Percentiles rank a stretch among this genome's conserved stretches.
Conservation (phyloP, 208 protist species). For the Angomonas ambiguus region DNA sequence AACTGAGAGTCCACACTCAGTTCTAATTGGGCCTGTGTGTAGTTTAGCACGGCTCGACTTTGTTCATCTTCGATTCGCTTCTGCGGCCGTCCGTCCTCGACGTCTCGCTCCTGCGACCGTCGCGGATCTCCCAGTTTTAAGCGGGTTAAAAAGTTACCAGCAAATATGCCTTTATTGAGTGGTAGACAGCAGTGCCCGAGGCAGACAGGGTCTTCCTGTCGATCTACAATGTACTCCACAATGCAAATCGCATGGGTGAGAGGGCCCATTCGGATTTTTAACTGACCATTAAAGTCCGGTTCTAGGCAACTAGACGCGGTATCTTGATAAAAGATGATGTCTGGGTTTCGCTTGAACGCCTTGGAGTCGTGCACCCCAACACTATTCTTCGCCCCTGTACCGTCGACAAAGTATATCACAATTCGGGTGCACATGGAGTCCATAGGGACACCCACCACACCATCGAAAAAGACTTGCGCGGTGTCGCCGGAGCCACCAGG, state of each 20-base stretch:
- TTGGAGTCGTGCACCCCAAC: constrained; percentile 30
- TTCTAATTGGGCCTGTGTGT: constrained; percentile 45
- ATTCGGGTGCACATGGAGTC: constrained; percentile 44
- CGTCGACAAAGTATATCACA: constrained; percentile 53
- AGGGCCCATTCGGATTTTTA: constrained; percentile 13
- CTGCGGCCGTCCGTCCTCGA: constrained; percentile 29
- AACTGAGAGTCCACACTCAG: constrained; percentile 51
- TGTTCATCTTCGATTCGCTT: constrained; percentile 44
- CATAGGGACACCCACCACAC: constrained; percentile 48
- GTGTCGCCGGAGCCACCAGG: constrained; percentile 21
- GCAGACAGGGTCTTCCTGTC: constrained; percentile 22
- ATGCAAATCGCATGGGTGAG: constrained; percentile 46
- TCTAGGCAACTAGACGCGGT: constrained; percentile 29
- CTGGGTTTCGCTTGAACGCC: constrained; percentile 49
- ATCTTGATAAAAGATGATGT: constrained; percentile 44
- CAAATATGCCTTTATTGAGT: constrained; percentile 34
- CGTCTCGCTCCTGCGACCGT: constrained; percentile 40
- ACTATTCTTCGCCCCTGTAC: constrained; percentile 22
- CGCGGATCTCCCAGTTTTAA: constrained; percentile 67
- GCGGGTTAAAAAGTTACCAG: constrained; percentile 63
- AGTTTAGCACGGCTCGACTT: constrained; percentile 28
- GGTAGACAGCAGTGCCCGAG: constrained; percentile 63
- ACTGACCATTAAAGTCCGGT: constrained; percentile 33
- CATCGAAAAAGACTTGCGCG: constrained; percentile 42
- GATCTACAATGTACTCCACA: constrained; percentile 52